Evolutionary conservation across 345 rosid genomes (phyloP), one percentile per base, ranked within the genome.

Genomic region (Salix exigua): DNA sequence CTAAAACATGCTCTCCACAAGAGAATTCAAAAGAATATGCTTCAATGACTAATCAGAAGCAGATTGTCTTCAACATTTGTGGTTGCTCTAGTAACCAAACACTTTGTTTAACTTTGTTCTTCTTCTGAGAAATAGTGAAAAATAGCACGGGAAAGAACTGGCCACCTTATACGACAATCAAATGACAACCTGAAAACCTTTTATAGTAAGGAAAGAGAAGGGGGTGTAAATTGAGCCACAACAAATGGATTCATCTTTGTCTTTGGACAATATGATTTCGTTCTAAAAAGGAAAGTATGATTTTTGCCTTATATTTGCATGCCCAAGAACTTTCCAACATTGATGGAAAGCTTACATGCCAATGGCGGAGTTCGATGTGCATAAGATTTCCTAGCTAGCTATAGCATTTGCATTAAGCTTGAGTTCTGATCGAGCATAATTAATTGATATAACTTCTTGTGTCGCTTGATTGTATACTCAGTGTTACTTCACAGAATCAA

Each of bases 1-100:
- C 98, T 63, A 93, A 78, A 8, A 86, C 78, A 80, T 89, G 86
- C 79, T 87, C 94, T 78, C 97, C 98, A 28, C 93, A 89, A 79
- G 66, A 7, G 1, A 31, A 6, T 38, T 23, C 4, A 18, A 23
- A 18, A 71, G 65, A 3, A 67, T 68, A 31, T 72, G 75, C 13
- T 66, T 72, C 74, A 61, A 61, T 63, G 44, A 9, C 70, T 26
- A 75, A 19, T 9, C 62, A 46, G 63, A 25, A 62, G 23, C 12
- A 38, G 13, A 37, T 4, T 2, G 5, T 31, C n/a, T 48, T 37
- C 37, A 37, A 72, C 40, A 61, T 62, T 9, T 42, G 38, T 33
- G 37, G 6, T 33, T 33, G 37, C 37, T 33, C 37, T 0, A 33
- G 37, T 5, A 33, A 33, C 37, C 37, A 33, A 33, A 33, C 0